Conservation (phyloP, 176 grass and related monocot genomes). For the Cenchrus americanus region DNA sequence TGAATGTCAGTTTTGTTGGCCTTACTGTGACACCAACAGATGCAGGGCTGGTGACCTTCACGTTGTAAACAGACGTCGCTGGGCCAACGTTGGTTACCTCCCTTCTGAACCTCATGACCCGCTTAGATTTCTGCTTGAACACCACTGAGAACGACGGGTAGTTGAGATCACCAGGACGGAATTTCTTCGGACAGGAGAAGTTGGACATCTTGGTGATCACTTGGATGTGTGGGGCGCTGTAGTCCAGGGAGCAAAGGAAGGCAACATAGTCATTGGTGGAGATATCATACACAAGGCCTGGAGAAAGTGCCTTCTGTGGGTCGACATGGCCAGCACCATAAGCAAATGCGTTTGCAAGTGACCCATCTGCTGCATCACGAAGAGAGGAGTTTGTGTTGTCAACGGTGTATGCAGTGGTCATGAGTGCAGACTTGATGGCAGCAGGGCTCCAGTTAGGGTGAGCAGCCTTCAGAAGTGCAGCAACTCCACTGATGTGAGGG, state of each 20-base stretch:
- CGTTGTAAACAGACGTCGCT: conserved; percentile 57
- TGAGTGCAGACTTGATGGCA: conserved; percentile 90
- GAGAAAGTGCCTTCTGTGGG: conserved; percentile 83
- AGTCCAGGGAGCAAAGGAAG: conserved; percentile 92
- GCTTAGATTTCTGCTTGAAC: conserved; percentile 57
- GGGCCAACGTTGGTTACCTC: conserved; percentile 84
- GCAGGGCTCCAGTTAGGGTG: conserved; percentile 93
- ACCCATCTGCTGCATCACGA: conserved; percentile 68
- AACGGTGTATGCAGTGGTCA: conserved; percentile 77
- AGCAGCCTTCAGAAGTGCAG: conserved; percentile 76
- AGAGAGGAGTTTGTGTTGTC: conserved; percentile 87
- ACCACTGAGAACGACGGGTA: conserved; percentile 87
- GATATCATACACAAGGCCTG: conserved; percentile 83
- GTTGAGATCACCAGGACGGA: conserved; percentile 78
- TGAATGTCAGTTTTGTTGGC: conserved; percentile 70
- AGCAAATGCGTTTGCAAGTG: conserved; percentile 67
- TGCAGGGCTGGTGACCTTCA: conserved; percentile 62
- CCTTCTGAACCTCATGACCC: conserved; percentile 59
- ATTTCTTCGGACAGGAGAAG: conserved; percentile 65
- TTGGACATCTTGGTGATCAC: conserved; percentile 74
- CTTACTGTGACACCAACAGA: conserved; percentile 58
- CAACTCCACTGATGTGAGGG: conserved; percentile 95
- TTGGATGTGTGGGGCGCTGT: conserved; percentile 67
- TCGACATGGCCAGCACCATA: conserved; percentile 87
- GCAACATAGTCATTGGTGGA: conserved; percentile 67